These are phyloP conservation scores for Vitis hybrid DNA, from an alignment of 177 flowering plant genomes.

Conservation along the genomic window DNA sequence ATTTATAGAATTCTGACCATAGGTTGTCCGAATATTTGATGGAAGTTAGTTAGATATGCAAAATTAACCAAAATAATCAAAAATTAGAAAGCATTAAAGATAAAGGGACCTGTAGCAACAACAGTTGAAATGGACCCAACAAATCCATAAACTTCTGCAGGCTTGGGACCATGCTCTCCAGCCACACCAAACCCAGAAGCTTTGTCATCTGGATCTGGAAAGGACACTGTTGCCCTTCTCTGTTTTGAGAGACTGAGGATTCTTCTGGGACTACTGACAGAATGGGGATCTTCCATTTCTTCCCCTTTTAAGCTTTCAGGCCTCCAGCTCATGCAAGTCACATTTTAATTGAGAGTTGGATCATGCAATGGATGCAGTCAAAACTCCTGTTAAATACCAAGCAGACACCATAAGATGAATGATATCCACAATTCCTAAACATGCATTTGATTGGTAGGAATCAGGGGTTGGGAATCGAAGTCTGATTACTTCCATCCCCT, in stretches of 20 bases:
- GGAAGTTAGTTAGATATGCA: no score
- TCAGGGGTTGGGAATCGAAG: no score
- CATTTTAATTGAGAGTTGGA: no score
- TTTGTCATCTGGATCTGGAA: constrained; percentile 54
- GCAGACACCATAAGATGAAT: no score
- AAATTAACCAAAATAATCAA: not conserved
- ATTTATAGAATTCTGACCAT: no score
- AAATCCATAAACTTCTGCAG: constrained; percentile 90
- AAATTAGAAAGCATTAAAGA: not conserved
- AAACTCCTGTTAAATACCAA: no score
- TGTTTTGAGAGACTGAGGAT: constrained; percentile 66
- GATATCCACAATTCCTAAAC: no score
- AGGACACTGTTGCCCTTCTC: constrained; percentile 45
- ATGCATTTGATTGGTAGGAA: no score
- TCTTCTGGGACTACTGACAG: constrained; percentile 81
- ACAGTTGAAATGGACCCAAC: constrained; percentile 82
- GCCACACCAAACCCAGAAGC: constrained; percentile 53
- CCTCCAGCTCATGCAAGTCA: not conserved
- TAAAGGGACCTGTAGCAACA: constrained; percentile 64
- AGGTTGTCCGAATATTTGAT: no score
- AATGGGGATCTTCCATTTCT: not conserved
- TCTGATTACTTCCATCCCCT: no score
- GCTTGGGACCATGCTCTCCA: constrained; percentile 75
- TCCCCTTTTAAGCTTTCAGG: no score
- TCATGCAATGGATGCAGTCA: no score